Evolutionary conservation across 306 rosid genomes (phyloP), one percentile per base, ranked within the genome.

Genomic region (Sphenostylis stenocarpa): DNA sequence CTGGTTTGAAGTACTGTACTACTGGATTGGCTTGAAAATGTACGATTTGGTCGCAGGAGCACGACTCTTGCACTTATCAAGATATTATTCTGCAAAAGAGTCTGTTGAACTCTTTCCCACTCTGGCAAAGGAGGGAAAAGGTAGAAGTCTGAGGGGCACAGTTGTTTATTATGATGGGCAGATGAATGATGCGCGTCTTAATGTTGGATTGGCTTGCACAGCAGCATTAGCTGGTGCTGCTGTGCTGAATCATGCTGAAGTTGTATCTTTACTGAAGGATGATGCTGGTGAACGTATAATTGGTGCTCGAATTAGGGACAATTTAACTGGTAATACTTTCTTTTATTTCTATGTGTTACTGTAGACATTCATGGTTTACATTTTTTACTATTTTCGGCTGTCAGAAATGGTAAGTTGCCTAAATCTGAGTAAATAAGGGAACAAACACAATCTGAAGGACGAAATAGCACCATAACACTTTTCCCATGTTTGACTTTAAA

Each of bases 121-220:
- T 10, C 87, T 91, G 20, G 87, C 93, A 29, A 88, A 78, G 78
- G 85, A 91, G 61, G 97, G 93, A 24, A 80, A 78, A 57, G 87
- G 67, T 73, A 82, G 83, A 71, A 88, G 75, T 73, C 78, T 91
- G 91, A 88, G 87, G 87, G 97, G 97, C 45, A 89, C 97, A 0
- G 97, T 91, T 67, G 97, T 91, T 78, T 91, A 90, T 82, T 91
- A 85, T 55, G 97, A 91, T 71, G 97, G 97, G 17, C 97, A 91
- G 86, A 91, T 91, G 97, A 91, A 91, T 84, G 97, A 91, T 81
- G 81, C 97, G 0, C 86, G 97, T 15, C 82, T 91, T n/a, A 91
- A 91, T 86, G 91, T 89, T 78, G 97, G 90, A 34, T 76, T 91
- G 87, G 97, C 91, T 5, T 91, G 91, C 77, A 83, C 97, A 55